These are phyloP conservation scores for Colletotrichum kahawae DNA, from an alignment of 2,329 filamentous ascomycete genomes.

Conservation along the genomic window DNA sequence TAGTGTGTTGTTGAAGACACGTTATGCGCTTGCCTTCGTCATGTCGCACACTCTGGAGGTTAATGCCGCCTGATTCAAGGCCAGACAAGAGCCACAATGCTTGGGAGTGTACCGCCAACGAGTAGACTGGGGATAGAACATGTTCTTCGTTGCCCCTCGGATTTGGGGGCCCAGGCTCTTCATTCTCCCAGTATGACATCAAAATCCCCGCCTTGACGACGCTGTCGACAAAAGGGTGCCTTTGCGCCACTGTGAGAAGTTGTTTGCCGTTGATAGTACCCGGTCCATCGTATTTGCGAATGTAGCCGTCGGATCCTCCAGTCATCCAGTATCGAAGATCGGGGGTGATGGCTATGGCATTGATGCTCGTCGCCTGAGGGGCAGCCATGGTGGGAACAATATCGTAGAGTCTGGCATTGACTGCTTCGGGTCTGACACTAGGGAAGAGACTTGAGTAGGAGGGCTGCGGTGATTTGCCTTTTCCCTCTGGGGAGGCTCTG, in stretches of 20 bases:
- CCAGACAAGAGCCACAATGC: conserved; percentile 92
- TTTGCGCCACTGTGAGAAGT: conserved; percentile 90
- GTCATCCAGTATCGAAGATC: conserved; percentile 96
- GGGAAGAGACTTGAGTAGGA: conserved; percentile 17
- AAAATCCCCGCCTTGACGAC: conserved; percentile 94
- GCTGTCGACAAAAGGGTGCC: conserved; percentile 96
- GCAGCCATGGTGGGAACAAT: conserved; percentile 97
- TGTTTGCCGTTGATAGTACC: conserved; percentile 95
- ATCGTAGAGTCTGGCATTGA: conserved; percentile 84
- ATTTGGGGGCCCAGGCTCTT: conserved; percentile 65
- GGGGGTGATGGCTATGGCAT: conserved; percentile 87
- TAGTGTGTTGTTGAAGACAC: conserved; percentile 82
- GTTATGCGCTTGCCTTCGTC: conserved; percentile 92
- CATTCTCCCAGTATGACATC: conserved; percentile 98
- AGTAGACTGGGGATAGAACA: conserved; percentile 88
- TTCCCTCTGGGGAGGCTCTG: conserved; percentile 13
- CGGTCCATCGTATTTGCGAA: conserved; percentile 94
- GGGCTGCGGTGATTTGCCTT: conserved; percentile 1
- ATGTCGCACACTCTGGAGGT: conserved; percentile 90
- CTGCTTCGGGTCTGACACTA: conserved; percentile 75
- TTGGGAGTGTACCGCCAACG: conserved; percentile 86
- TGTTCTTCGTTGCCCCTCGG: conserved; percentile 60
- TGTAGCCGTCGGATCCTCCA: conserved; percentile 92
- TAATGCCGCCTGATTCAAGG: conserved; percentile 88
- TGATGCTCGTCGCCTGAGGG: conserved; percentile 94